Evolutionary conservation across 2,329 filamentous ascomycete species (phyloP).

Genomic region (Aspergillus pseudonomiae): DNA sequence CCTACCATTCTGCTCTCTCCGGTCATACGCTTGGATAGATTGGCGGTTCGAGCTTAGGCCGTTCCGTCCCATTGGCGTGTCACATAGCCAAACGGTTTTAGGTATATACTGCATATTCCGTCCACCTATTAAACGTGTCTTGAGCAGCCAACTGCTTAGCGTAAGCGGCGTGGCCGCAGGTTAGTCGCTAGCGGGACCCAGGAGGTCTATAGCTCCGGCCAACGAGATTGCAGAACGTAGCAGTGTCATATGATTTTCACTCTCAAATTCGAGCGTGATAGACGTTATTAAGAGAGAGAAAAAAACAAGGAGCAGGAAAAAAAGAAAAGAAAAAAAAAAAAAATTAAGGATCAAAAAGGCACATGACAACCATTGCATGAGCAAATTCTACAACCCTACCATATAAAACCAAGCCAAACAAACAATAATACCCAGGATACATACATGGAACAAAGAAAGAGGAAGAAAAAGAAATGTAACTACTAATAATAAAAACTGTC

Average conservation of each 20-base stretch:
- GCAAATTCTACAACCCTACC: background rate
- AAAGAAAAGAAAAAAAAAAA: background rate
- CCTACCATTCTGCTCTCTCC: conserved; percentile 14
- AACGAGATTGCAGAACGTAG: conserved; percentile 24
- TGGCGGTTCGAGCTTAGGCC: conserved; percentile 11
- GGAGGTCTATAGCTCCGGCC: conserved; percentile 10
- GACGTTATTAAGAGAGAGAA: background rate
- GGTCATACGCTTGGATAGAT: conserved; percentile 18
- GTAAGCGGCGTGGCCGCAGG: conserved; percentile 17
- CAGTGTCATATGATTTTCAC: conserved; percentile 10
- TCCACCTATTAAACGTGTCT: conserved; percentile 15
- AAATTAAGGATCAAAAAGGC: background rate
- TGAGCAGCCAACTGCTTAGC: conserved; percentile 7
- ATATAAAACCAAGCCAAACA: background rate
- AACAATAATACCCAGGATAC: background rate
- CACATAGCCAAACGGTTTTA: conserved; percentile 22
- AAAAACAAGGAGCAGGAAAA: no score
- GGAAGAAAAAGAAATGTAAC: background rate
- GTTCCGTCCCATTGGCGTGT: conserved; percentile 20
- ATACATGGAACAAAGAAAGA: background rate
- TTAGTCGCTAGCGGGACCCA: conserved; percentile 6
- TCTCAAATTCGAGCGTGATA: background rate
- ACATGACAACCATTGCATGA: background rate
- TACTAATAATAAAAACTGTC: background rate
- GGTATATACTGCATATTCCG: conserved; percentile 24